phyloP scores from a whole-genome alignment of 176 grass and related monocot species.

The Triticum dicoccoides region DNA sequence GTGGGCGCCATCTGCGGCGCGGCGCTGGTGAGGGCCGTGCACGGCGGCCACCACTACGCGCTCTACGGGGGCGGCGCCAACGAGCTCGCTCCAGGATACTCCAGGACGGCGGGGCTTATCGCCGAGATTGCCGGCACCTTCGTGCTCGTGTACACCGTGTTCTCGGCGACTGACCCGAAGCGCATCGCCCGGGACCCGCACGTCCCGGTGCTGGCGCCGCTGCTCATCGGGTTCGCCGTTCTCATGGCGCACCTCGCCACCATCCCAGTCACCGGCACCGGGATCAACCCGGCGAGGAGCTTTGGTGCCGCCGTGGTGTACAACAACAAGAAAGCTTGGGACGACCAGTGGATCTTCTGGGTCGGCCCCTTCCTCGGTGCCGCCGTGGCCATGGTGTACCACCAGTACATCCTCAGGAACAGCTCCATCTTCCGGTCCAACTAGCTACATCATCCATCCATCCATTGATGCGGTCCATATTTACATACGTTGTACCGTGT shows the following conservation, averaged over 20 bases:
- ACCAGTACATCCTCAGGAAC: neutral
- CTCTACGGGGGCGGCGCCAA: constrained; percentile 56
- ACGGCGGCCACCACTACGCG: neutral
- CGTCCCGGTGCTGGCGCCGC: neutral
- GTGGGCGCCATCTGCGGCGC: constrained; percentile 23
- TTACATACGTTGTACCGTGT: too few species aligned
- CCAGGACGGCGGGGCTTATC: neutral
- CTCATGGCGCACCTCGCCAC: neutral
- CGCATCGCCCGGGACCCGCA: neutral
- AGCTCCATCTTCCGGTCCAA: neutral
- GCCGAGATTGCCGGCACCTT: neutral
- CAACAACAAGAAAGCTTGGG: neutral
- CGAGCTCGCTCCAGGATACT: constrained; percentile 3
- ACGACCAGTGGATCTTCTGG: neutral
- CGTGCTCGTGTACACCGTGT: neutral
- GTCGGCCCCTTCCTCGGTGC: neutral
- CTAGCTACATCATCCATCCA: neutral
- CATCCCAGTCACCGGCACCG: neutral
- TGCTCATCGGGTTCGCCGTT: neutral
- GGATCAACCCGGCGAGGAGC: neutral
- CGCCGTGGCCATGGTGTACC: neutral
- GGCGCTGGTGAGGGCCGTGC: neutral
- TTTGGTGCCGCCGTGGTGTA: neutral
- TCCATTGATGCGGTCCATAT: neutral
- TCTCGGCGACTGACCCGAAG: neutral